Conservation (phyloP, 1,284 basidiomycete species). For the Earliella scabrosa region DNA sequence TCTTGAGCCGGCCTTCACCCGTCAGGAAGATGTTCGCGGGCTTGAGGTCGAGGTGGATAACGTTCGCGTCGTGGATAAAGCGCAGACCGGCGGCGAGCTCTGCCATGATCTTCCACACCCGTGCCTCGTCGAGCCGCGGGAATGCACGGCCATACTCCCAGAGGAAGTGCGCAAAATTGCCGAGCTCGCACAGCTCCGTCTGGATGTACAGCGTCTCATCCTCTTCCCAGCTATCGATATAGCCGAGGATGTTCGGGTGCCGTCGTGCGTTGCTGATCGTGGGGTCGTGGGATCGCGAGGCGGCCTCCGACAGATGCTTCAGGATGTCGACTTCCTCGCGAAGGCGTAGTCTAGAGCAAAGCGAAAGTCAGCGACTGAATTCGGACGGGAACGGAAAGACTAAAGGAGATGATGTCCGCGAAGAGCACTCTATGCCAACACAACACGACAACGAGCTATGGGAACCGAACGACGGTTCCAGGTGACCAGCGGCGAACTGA, state of each 20-base stretch:
- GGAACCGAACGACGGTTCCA: conserved; percentile 2
- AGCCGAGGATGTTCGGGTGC: conserved; percentile 85
- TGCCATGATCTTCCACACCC: conserved; percentile 96
- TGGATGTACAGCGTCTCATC: conserved; percentile 89
- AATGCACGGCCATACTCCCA: conserved; percentile 90
- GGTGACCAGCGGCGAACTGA: neutral
- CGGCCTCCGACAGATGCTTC: conserved; percentile 62
- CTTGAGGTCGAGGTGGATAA: conserved; percentile 98
- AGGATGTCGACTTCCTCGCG: conserved; percentile 96
- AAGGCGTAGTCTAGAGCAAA: conserved; percentile 69
- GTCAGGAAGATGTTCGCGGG: conserved; percentile 98
- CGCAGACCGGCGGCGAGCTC: conserved; percentile 90
- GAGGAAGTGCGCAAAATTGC: conserved; percentile 91
- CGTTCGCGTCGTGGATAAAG: conserved; percentile 88
- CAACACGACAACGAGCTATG: neutral
- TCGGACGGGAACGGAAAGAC: neutral
- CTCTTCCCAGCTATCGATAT: conserved; percentile 98
- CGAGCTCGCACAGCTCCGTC: conserved; percentile 94
- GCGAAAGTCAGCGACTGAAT: conserved; percentile 5
- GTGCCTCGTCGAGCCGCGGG: conserved; percentile 87
- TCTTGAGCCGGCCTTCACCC: conserved; percentile 89
- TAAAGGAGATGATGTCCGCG: conserved; percentile 1
- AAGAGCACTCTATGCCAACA: neutral
- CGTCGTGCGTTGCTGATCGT: conserved; percentile 28
- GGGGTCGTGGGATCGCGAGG: conserved; percentile 10